These are phyloP conservation scores for Aspergillus piperis DNA, from an alignment of 2,329 filamentous ascomycete genomes.

Conservation along the genomic window DNA sequence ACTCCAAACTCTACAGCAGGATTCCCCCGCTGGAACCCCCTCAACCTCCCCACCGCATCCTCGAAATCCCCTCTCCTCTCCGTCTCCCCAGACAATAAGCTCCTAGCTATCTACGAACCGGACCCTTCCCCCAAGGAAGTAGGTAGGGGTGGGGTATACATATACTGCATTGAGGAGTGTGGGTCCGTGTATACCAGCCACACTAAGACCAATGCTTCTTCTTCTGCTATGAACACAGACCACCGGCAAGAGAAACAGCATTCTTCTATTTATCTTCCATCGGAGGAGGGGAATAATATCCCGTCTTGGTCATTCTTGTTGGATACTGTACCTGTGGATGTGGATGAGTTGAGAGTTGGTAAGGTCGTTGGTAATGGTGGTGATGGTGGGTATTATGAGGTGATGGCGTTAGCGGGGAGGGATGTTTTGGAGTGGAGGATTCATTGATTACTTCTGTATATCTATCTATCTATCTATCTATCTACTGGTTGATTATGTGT, in stretches of 20 bases:
- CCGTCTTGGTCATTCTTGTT: neutral
- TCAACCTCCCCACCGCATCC: slow-evolving; percentile 23
- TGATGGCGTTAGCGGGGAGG: neutral
- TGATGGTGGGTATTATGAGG: neutral
- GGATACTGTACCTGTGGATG: neutral
- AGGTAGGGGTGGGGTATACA: slow-evolving; percentile 3
- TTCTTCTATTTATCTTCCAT: no score
- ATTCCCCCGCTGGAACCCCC: slow-evolving; percentile 13
- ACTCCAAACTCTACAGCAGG: neutral
- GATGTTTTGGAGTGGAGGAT: slow-evolving; percentile 7
- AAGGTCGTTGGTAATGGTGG: neutral
- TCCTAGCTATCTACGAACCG: slow-evolving; percentile 23
- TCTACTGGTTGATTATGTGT: no score
- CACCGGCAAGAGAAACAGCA: neutral
- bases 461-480: no score
- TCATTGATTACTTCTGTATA: neutral
- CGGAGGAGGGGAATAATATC: slow-evolving; percentile 3
- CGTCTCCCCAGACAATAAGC: slow-evolving; percentile 17
- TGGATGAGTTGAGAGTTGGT: neutral
- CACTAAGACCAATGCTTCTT: neutral
- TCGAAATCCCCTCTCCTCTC: slow-evolving; percentile 14
- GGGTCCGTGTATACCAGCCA: neutral
- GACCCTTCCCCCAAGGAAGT: neutral
- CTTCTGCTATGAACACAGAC: neutral
- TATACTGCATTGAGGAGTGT: slow-evolving; percentile 16